Evolutionary conservation across 1,284 basidiomycete species (phyloP), one percentile per base, ranked within the genome.

Genomic region (Farysia itapuensis): DNA sequence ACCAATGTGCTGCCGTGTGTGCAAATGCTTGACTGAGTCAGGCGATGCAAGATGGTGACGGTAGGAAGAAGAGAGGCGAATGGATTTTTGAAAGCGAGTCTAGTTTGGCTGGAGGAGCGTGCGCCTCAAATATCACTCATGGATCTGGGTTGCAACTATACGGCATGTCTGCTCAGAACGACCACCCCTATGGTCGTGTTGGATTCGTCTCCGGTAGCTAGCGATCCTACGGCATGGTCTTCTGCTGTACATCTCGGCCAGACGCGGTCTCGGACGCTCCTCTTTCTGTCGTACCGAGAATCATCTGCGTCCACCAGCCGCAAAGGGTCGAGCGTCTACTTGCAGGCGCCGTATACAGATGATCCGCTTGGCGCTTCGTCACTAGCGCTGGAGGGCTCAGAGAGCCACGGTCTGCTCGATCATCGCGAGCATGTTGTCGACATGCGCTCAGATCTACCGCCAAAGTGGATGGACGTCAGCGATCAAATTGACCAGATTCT

Each of bases 251-350:
- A 47, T 13, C 33, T 63, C 9, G 59, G 77, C 4, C 67, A 73
- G 28, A 92, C 88, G 15, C 86, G 94, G 64, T 93, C 89, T 1
- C 80, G 94, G 37, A 97, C 94, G 3, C 84, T 92, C 39, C 85
- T 96, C 72, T 99, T 95, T 78, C 86, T 96, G 48, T 96, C 92
- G 9, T 91, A 91, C 77, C 84, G 94, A 57, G 90, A 96, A 79
- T 91, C 90, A 4, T 82, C 59, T 13, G 52, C 56, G 3, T 58
- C 52, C 2, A 43, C 58, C 1, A 42, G 39, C 4, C 43, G 39
- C n/a, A 32, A 32, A 25, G 20, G 21, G 21, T 24, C 21, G 4
- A 31, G 28, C 20, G 29, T 44, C 19, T 39, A 45, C 29, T 58
- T 50, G 13, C 24, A 39, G 18, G 52, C 54, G 82, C 33, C 79